Evolutionary conservation across 2,329 filamentous ascomycete genomes (phyloP).

Genomic region (Colletotrichum musicola): DNA sequence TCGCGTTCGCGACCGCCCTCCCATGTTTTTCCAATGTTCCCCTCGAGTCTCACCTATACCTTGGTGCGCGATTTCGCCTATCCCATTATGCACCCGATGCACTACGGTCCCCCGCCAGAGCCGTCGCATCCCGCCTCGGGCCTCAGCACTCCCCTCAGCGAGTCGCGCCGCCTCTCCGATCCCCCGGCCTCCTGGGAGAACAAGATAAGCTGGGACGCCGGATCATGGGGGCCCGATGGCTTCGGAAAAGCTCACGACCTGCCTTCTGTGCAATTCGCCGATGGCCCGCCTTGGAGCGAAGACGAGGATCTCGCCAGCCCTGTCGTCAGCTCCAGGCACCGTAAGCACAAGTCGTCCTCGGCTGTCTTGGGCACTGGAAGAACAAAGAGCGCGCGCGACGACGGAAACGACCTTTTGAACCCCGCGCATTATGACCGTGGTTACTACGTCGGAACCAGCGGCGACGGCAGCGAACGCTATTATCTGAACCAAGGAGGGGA

Average conservation of each 20-base stretch:
- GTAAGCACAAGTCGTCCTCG: constrained; percentile 83
- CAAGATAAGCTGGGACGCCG: constrained; percentile 68
- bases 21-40: constrained; percentile 84
- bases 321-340: constrained; percentile 85
- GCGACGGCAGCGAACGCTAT: constrained; percentile 80
- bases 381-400: constrained; percentile 54
- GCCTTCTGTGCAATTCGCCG: constrained; percentile 85
- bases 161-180: constrained; percentile 85
- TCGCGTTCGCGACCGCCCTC: constrained; percentile 83
- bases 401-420: constrained; percentile 57
- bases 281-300: constrained; percentile 93
- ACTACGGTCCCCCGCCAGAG: constrained; percentile 92
- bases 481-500: constrained; percentile 79
- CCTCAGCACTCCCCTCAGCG: constrained; percentile 86
- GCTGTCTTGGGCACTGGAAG: constrained; percentile 62
- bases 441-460: constrained; percentile 75
- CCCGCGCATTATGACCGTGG: constrained; percentile 70
- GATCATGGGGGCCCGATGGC: constrained; percentile 63
- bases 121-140: constrained; percentile 78
- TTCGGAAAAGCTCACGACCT: constrained; percentile 74
- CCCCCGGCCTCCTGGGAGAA: constrained; percentile 82
- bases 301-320: constrained; percentile 95
- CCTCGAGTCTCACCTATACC: constrained; percentile 89
- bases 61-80: constrained; percentile 97
- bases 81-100: constrained; percentile 82